Percentiles rank a stretch among this genome's conserved stretches.
These are phyloP conservation scores for Dissoconium aciculare DNA, from an alignment of 2,329 filamentous ascomycete genomes.

Conservation along the genomic window DNA sequence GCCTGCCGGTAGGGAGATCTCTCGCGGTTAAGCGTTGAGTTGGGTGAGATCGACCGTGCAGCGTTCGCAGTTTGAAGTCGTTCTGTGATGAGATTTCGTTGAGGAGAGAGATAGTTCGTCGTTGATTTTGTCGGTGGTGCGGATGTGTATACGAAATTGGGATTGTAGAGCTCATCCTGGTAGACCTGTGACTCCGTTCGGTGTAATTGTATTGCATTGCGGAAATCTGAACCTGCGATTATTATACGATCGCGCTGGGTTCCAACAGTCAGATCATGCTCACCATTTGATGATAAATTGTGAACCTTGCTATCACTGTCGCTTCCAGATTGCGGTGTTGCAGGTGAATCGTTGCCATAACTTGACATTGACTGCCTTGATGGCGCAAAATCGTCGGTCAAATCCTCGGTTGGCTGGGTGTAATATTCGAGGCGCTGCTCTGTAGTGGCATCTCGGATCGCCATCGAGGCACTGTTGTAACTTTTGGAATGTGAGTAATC, in stretches of 20 bases:
- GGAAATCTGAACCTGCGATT: slow-evolving; percentile 39
- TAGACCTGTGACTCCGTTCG: slow-evolving; percentile 77
- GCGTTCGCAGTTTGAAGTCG: slow-evolving; percentile 66
- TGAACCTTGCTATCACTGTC: slow-evolving; percentile 40
- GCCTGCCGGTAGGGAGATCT: slow-evolving; percentile 74
- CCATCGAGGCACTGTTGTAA: too few species aligned
- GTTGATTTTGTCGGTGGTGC: slow-evolving; percentile 47
- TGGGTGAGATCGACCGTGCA: slow-evolving; percentile 45
- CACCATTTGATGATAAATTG: slow-evolving; percentile 39
- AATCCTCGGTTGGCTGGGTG: slow-evolving; percentile 37
- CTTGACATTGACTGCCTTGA: slow-evolving; percentile 45
- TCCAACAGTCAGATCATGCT: slow-evolving; percentile 23
- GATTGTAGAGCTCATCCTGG: slow-evolving; percentile 71
- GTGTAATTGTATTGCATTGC: slow-evolving; percentile 40
- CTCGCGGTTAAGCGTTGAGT: slow-evolving; percentile 41
- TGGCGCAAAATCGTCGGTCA: slow-evolving; percentile 37
- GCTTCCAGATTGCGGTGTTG: slow-evolving; percentile 40
- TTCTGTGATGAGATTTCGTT: slow-evolving; percentile 53
- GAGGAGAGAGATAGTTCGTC: slow-evolving; percentile 36
- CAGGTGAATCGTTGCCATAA: slow-evolving; percentile 45
- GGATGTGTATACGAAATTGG: slow-evolving; percentile 47
- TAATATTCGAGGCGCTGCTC: too few species aligned
- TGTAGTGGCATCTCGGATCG: slow-evolving; percentile 45
- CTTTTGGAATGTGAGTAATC: too few species aligned
- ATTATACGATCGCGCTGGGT: slow-evolving; percentile 47